Base-by-base conservation (phyloP, 257 asterid species). In the Rubia yunnanensis region DNA sequence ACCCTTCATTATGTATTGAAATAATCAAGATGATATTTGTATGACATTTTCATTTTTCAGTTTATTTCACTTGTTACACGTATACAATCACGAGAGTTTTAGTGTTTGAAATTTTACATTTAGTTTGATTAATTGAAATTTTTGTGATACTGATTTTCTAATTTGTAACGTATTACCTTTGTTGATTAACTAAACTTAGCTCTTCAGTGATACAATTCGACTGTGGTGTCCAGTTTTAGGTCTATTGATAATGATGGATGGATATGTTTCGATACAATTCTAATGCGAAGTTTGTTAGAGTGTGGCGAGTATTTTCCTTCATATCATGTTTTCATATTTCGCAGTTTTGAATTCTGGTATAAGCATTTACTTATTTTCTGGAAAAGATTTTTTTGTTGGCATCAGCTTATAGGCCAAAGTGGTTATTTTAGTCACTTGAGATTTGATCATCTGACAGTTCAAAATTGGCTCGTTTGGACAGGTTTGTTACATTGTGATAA, bases 401-500 rank as follows among this genome's bases (percentile, higher is more conserved):
- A 27, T 28, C 31, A 23, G 7, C 5, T 49, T 24, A 5, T 59
- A 14, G 14, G 35, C 23, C 1, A 34, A 22, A 6, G 15, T 50
- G 39, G 32, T 66, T 53, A 32, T 28, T 20, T 62, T 14, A 27
- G 39, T 36, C 27, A 64, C 44, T 48, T 48, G 63, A 56, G 13
- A 56, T 49, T 22, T 50, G 23, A 7, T 44, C 22, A 5, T 44
- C 4, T 44, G 52, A 48, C 14, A 64, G 23, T 46, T 58, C 31
- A 10, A 34, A 28, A 62, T 53, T 41, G 70, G 5, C 55, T 65
- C 39, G 50, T 4, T 31, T 31, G 18, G 59, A 5, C 60, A 44
- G 71, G 24, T 28, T 53, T 5, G 61, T 53, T 67, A 52, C 59
- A 17, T 64, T 72, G 57, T 31, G 27, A 63, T 67, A 78, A 88